Conservation (phyloP, 768 basidiomycete species). For the Guyanaporus albipodus region DNA sequence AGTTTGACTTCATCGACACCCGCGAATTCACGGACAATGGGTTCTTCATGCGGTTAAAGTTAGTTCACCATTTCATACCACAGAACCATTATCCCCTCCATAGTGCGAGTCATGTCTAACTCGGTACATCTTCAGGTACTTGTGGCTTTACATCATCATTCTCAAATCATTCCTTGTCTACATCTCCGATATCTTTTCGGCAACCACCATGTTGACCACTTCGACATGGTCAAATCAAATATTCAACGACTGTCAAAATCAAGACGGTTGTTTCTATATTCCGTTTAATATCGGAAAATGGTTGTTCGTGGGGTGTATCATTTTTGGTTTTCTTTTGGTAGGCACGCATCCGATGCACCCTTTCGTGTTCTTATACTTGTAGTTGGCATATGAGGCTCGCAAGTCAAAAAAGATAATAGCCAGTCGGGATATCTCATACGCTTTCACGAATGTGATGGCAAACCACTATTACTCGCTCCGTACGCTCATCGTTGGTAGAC, state of each 20-base stretch:
- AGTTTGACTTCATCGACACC: conserved; percentile 98
- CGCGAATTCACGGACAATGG: conserved; percentile 89
- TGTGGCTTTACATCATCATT: conserved; percentile 89
- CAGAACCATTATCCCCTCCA: neutral
- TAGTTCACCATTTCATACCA: conserved; percentile 17
- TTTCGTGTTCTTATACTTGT: conserved; percentile 9
- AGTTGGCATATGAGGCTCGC: conserved; percentile 89
- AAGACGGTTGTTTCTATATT: conserved; percentile 75
- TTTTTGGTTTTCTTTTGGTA: conserved; percentile 94
- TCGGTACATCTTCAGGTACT: conserved; percentile 54
- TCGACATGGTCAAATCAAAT: conserved; percentile 90
- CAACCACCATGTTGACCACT: conserved; percentile 93
- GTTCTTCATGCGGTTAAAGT: conserved; percentile 86
- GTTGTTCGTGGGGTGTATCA: conserved; percentile 97
- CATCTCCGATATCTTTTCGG: conserved; percentile 96
- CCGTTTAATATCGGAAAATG: conserved; percentile 89
- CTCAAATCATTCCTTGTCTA: conserved; percentile 97
- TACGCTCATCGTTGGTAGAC: conserved; percentile 37
- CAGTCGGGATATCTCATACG: conserved; percentile 95
- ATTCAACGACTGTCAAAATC: conserved; percentile 63
- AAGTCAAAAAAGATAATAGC: conserved; percentile 94
- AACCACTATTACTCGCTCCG: conserved; percentile 95
- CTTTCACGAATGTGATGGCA: conserved; percentile 97
- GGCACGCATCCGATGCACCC: conserved; percentile 22
- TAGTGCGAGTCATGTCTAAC: conserved; percentile 9